A percentile compares a stretch with the other conserved stretches of the same genome.
Conservation (phyloP, 805 yeast species). For the Yueomyces sp. region DNA sequence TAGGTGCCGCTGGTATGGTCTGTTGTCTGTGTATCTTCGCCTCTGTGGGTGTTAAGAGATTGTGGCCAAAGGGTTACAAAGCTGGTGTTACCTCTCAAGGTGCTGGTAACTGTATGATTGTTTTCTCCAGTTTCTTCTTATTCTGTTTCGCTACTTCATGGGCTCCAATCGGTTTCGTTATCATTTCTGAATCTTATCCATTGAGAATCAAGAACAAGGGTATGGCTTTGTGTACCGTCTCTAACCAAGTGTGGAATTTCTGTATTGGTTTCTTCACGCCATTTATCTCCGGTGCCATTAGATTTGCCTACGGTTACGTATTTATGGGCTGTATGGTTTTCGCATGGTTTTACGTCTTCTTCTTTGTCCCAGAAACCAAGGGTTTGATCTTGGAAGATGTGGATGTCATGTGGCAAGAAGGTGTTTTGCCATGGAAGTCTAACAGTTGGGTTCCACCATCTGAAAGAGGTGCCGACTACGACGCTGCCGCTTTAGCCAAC, state of each 20-base stretch:
- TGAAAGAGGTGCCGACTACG: conserved; percentile 12
- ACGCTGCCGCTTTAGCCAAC: conserved; percentile 9
- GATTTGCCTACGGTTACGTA: conserved; percentile 55
- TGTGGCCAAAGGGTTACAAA: conserved; percentile 25
- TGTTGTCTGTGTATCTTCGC: conserved; percentile 36
- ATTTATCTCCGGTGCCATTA: conserved; percentile 45
- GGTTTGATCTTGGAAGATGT: conserved; percentile 74
- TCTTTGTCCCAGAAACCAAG: conserved; percentile 61
- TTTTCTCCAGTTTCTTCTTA: conserved; percentile 54
- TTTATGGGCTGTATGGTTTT: conserved; percentile 42
- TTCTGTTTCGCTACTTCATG: conserved; percentile 66
- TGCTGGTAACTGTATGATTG: conserved; percentile 57
- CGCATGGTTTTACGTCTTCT: conserved; percentile 49
- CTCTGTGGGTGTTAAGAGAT: conserved; percentile 41
- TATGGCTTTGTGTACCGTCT: conserved; percentile 45
- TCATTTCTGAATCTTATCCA: conserved; percentile 60
- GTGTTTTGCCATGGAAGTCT: conserved; percentile 31
- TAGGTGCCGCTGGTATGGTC: conserved; percentile 36
- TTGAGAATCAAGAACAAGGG: conserved; percentile 53
- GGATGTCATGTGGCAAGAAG: conserved; percentile 39
- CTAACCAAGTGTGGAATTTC: conserved; percentile 60
- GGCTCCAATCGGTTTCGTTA: conserved; percentile 59
- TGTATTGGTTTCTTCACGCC: conserved; percentile 60
- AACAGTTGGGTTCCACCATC: conserved; percentile 36
- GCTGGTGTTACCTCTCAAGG: conserved; percentile 32